Evolutionary conservation across 176 grass and related monocot species (phyloP).

Genomic region (Paspalum vaginatum): DNA sequence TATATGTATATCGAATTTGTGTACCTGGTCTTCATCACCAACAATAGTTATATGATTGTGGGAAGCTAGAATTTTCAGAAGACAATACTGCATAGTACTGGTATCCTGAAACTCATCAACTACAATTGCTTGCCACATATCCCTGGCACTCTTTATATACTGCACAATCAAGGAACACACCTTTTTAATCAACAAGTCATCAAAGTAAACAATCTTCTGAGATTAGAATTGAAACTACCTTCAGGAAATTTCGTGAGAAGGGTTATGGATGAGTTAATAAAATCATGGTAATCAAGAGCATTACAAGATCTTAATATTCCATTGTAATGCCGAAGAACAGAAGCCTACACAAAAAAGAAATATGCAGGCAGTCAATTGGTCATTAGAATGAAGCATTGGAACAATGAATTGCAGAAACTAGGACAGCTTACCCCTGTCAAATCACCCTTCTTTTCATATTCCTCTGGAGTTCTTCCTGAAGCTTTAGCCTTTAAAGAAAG

Average conservation of each 20-base stretch:
- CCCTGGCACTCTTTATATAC: conserved; percentile 76
- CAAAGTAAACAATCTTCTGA: conserved; percentile 20
- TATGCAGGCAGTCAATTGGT: conserved; percentile 18
- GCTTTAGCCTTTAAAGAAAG: conserved; percentile 81
- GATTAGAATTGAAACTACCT: conserved; percentile 55
- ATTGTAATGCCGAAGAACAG: conserved; percentile 77
- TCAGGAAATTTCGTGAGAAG: conserved; percentile 83
- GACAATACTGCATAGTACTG: conserved; percentile 89
- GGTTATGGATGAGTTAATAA: conserved; percentile 83
- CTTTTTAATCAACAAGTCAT: conserved; percentile 26
- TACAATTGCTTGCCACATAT: conserved; percentile 83
- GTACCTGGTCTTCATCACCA: conserved; percentile 96
- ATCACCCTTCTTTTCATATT: conserved; percentile 85
- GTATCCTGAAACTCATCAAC: conserved; percentile 99
- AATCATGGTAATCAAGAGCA: conserved; percentile 96
- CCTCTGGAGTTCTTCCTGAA: conserved; percentile 75
- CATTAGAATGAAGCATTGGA: conserved; percentile 32
- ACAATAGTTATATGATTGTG: conserved; percentile 91
- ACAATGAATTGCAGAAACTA: conserved; percentile 19
- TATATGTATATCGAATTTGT: conserved; percentile 31
- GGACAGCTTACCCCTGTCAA: conserved; percentile 63
- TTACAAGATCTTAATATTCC: conserved; percentile 88
- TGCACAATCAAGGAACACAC: conserved; percentile 40
- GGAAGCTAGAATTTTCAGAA: conserved; percentile 82
- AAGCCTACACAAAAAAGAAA: conserved; percentile 59